These are phyloP conservation scores for Nepenthes alata DNA, from an alignment of 179 eudicot species.

Conservation along the genomic window DNA sequence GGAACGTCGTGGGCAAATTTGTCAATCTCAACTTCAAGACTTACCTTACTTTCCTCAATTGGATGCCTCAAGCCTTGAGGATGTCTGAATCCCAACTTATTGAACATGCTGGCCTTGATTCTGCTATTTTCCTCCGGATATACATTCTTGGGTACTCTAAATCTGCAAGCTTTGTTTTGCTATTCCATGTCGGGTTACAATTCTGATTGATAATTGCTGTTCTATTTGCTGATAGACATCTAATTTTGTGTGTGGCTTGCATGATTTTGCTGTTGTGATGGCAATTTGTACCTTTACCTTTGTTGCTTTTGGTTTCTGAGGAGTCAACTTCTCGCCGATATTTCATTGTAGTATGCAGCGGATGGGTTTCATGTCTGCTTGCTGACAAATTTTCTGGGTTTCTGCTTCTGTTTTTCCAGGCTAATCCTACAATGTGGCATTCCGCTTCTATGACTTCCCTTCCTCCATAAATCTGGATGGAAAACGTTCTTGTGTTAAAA, in stretches of 20 bases:
- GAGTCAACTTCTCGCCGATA: too few species aligned
- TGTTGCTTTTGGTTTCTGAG: too few species aligned
- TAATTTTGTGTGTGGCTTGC: background rate
- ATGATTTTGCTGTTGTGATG: background rate
- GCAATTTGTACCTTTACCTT: background rate
- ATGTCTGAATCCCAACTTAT: slow-evolving; percentile 44
- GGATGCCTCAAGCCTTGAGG: slow-evolving; percentile 64
- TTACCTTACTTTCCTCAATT: slow-evolving; percentile 50
- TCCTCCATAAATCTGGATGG: too few species aligned
- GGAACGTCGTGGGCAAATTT: slow-evolving; percentile 46
- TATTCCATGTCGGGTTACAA: background rate
- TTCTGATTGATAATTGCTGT: background rate
- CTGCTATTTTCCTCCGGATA: slow-evolving; percentile 57
- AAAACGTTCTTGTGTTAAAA: too few species aligned
- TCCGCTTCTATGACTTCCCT: too few species aligned
- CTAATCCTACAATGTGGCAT: too few species aligned
- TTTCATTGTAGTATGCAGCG: too few species aligned
- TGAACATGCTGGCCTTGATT: slow-evolving; percentile 63
- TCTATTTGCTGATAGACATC: background rate
- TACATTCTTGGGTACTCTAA: slow-evolving; percentile 45
- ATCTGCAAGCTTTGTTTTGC: background rate
- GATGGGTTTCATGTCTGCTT: too few species aligned
- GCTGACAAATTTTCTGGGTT: too few species aligned
- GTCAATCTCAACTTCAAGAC: slow-evolving; percentile 47
- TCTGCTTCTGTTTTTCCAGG: too few species aligned